These are phyloP conservation scores for Avena sativa DNA, from an alignment of 176 grass and related monocot species.

Conservation along the genomic window DNA sequence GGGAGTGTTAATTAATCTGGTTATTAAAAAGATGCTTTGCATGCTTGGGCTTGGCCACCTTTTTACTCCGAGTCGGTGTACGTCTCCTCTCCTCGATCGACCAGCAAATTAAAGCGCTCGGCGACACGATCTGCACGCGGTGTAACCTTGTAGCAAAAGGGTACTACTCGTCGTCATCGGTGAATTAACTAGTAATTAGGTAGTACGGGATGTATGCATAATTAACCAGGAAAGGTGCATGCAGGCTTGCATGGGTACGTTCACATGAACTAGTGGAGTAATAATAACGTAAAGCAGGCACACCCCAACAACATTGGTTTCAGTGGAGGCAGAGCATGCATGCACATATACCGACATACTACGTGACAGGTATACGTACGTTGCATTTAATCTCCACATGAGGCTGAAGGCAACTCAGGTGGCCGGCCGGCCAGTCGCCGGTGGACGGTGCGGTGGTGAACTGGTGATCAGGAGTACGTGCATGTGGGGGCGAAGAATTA, in stretches of 20 bases:
- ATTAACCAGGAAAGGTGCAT: slow-evolving; percentile 3
- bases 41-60: slow-evolving; percentile 33
- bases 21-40: slow-evolving; percentile 17
- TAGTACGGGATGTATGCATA: not conserved
- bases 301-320: no score
- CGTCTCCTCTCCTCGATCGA: not conserved
- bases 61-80: slow-evolving; percentile 31
- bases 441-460: not conserved
- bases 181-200: not conserved
- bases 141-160: slow-evolving; percentile 9
- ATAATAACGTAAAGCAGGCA: no score
- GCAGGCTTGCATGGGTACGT: not conserved
- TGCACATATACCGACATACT: no score
- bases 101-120: not conserved
- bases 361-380: no score
- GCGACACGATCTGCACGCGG: slow-evolving; percentile 25
- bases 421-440: not conserved
- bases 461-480: not conserved
- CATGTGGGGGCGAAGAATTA: not conserved
- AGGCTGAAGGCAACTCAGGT: not conserved
- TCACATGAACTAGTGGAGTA: not conserved
- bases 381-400: slow-evolving; percentile 27
- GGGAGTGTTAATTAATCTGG: not conserved
- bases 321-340: no score
- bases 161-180: not conserved